These are phyloP conservation scores for Fusarium tjaetaba DNA, from an alignment of 2,329 filamentous ascomycete genomes.

Conservation along the genomic window DNA sequence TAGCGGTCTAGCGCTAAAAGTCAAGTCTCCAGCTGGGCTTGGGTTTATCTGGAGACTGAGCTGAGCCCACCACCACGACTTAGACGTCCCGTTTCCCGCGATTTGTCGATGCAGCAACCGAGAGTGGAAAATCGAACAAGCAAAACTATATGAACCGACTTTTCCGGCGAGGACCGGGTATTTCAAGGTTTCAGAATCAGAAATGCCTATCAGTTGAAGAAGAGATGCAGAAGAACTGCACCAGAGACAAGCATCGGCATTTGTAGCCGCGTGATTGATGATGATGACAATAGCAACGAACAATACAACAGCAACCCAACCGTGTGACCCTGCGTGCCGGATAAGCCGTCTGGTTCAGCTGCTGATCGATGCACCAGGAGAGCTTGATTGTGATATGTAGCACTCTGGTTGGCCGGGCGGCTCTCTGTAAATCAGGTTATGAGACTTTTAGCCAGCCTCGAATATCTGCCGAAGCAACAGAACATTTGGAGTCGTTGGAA, in stretches of 20 bases:
- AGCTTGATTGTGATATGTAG: neutral
- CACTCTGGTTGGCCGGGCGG: slow-evolving; percentile 18
- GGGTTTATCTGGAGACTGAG: slow-evolving; percentile 23
- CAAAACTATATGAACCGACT: slow-evolving; percentile 5
- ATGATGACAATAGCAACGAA: slow-evolving; percentile 27
- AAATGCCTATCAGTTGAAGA: neutral
- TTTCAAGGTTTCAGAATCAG: neutral
- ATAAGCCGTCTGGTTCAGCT: slow-evolving; percentile 15
- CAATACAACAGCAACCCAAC: slow-evolving; percentile 13
- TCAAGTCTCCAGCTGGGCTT: neutral
- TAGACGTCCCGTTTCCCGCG: slow-evolving; percentile 25
- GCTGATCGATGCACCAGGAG: slow-evolving; percentile 10
- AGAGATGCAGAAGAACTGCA: neutral
- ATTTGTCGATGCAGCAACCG: slow-evolving; percentile 33
- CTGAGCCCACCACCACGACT: slow-evolving; percentile 30
- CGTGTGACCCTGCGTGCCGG: slow-evolving; percentile 2
- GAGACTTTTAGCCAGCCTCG: slow-evolving; percentile 8
- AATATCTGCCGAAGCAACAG: slow-evolving; percentile 11
- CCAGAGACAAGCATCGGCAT: neutral
- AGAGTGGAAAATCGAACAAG: slow-evolving; percentile 22
- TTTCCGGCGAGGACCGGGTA: slow-evolving; percentile 3
- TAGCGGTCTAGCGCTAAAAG: slow-evolving; percentile 40
- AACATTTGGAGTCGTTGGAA: neutral
- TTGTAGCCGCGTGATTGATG: slow-evolving; percentile 31
- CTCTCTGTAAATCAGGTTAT: slow-evolving; percentile 11